These are phyloP conservation scores for Mucor sp. DNA, from an alignment of 371 early-diverging fungal species.

Conservation along the genomic window DNA sequence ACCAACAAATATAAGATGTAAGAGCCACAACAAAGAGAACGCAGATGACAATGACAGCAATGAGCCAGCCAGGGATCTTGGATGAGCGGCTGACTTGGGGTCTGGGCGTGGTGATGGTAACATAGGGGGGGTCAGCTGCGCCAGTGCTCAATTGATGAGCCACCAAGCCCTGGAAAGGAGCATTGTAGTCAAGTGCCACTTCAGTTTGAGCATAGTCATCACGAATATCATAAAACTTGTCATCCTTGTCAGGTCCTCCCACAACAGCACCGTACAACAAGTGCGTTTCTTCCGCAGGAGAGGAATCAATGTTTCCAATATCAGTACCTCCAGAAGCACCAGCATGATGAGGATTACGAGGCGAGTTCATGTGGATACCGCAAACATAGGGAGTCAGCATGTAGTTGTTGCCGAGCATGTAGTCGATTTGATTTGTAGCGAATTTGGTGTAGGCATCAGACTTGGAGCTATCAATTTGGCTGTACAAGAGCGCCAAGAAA, in stretches of 20 bases:
- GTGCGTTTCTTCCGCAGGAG: conserved; percentile 37
- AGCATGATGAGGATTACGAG: conserved; percentile 66
- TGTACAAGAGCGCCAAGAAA: conserved; percentile 45
- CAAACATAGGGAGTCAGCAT: conserved; percentile 63
- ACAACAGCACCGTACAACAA: conserved; percentile 63
- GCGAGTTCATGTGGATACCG: conserved; percentile 64
- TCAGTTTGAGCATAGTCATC: conserved; percentile 51
- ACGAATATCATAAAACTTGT: conserved; percentile 57
- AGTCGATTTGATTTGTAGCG: conserved; percentile 52
- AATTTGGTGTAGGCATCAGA: conserved; percentile 43
- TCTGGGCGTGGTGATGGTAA: conserved; percentile 41
- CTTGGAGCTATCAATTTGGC: conserved; percentile 28
- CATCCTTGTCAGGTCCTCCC: conserved; percentile 62
- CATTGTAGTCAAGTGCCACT: conserved; percentile 70
- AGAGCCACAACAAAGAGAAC: conserved; percentile 21
- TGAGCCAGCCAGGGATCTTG: conserved; percentile 38
- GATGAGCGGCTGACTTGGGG: conserved; percentile 22
- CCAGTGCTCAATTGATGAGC: conserved; percentile 59
- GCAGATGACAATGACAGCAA: conserved; percentile 53
- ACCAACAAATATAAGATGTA: conserved; percentile 18
- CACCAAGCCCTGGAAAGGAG: conserved; percentile 61
- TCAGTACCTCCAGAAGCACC: conserved; percentile 62
- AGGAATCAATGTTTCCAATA: conserved; percentile 43
- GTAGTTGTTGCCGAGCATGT: conserved; percentile 62
- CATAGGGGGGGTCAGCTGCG: conserved; percentile 57